Base-by-base conservation (phyloP, 2,329 filamentous ascomycete species). In the Aphanocladium album region DNA sequence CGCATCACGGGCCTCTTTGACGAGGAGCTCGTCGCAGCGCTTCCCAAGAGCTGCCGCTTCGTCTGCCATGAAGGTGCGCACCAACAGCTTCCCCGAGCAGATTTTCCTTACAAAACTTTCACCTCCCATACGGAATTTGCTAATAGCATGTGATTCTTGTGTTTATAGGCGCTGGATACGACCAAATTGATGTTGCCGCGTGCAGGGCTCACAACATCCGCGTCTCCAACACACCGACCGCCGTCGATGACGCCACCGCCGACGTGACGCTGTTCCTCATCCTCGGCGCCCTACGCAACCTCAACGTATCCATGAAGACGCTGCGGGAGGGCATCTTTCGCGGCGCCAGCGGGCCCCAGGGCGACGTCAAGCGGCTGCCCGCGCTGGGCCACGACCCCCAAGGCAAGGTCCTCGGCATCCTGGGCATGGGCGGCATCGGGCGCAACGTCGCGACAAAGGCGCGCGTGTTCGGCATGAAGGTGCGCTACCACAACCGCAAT, bases 341-440 rank as follows among this genome's bases (percentile, higher is more conserved):
- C 57, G 89, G 89, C 4, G 54, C 54, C 27, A 57, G 54, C 54
- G 54, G 54, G 17, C 54, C 54, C n/a, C 7, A 7, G 25, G 54
- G 54, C 27, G 6, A 23, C 55, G 5, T 12, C 55, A 71, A 73
- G 5, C 77, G 79, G 2, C 72, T 77, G 7, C 80, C 83, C 1
- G 80, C 86, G 0, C 76, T 86, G 6, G 91, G 90, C 14, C 89
- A 90, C 69, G 90, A 95, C 69, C 90, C 90, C 1, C 80, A 89
- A 72, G 89, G 89, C 39, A 95, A 93, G 73, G 77, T 87, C 1
- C 79, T 96, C 5, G 91, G 91, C 0, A 91, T 96, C 62, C 72
- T 96, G 45, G 91, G 91, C 7, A 93, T 95, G 90, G 91, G 91
- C 21, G 90, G 91, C 2, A 95, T 96, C 63, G 91, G 91, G 0